Percentiles rank a stretch among this genome's conserved stretches.
Conservation (phyloP, 2,329 filamentous ascomycete genomes). For the Fusarium proliferatum region DNA sequence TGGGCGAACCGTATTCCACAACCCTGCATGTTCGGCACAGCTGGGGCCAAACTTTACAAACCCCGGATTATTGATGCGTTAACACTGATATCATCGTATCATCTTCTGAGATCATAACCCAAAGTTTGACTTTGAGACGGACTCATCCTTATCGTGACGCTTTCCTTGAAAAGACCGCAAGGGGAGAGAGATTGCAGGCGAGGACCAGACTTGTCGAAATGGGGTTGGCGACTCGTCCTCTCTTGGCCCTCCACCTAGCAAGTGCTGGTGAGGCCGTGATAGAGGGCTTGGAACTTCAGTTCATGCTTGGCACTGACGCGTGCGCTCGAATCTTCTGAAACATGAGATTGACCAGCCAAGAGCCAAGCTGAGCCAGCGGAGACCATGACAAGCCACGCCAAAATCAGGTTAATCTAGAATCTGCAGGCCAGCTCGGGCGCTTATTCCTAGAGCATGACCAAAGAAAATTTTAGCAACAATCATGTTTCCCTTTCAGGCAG, state of each 20-base stretch:
- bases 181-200: neutral
- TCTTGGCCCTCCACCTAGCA: conserved; percentile 39
- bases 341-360: conserved; percentile 23
- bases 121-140: conserved; percentile 18
- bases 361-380: conserved; percentile 16
- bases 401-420: conserved; percentile 26
- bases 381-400: conserved; percentile 15
- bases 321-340: conserved; percentile 20
- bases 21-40: conserved; percentile 13
- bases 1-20: conserved; percentile 19
- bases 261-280: conserved; percentile 34
- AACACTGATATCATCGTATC: conserved; percentile 34
- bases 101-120: conserved; percentile 25
- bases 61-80: conserved; percentile 12
- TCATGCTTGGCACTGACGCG: conserved; percentile 44
- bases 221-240: conserved; percentile 17
- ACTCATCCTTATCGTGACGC: neutral
- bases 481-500: conserved; percentile 22
- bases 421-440: neutral
- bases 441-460: conserved; percentile 7
- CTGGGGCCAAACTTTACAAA: conserved; percentile 3
- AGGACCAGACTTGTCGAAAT: conserved; percentile 13
- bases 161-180: neutral
- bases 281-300: conserved; percentile 15
- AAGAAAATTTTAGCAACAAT: conserved; percentile 8